These are phyloP conservation scores for Parietichytrium sp. DNA, from an alignment of 108 stramenopile species.

Conservation along the genomic window DNA sequence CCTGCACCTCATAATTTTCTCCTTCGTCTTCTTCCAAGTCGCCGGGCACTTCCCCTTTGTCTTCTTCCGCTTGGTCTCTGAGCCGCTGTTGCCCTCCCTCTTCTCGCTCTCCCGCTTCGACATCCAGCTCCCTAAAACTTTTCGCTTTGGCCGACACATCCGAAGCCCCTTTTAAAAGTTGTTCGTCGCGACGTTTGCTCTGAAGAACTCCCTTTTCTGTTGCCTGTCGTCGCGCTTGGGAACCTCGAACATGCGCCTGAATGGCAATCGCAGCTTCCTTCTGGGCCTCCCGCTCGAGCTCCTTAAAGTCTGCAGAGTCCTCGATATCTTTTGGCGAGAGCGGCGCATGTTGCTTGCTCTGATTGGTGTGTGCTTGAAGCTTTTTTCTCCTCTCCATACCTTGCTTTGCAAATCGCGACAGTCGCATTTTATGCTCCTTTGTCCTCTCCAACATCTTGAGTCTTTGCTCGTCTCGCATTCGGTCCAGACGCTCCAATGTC, in stretches of 20 bases:
- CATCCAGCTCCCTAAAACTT: too few species aligned
- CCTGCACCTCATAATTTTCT: too few species aligned
- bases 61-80: too few species aligned
- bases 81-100: too few species aligned
- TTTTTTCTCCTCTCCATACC: neutral
- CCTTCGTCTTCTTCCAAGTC: too few species aligned
- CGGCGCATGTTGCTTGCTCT: too few species aligned
- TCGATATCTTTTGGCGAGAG: neutral
- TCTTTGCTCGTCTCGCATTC: constrained; percentile 5
- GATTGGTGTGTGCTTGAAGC: neutral
- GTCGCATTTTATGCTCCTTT: neutral
- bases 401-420: neutral
- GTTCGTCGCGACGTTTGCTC: too few species aligned
- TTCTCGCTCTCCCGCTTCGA: too few species aligned
- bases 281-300: neutral
- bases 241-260: constrained; percentile 7
- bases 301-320: neutral
- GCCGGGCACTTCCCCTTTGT: too few species aligned
- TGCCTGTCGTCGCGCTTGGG: neutral
- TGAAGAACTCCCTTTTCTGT: too few species aligned
- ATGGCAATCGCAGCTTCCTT: neutral
- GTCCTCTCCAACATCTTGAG: neutral
- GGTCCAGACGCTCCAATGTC: neutral
- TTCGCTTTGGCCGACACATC: too few species aligned
- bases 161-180: too few species aligned